Evolutionary conservation across 805 yeast species (phyloP).

Genomic region (Saccharomycopsis sp.): DNA sequence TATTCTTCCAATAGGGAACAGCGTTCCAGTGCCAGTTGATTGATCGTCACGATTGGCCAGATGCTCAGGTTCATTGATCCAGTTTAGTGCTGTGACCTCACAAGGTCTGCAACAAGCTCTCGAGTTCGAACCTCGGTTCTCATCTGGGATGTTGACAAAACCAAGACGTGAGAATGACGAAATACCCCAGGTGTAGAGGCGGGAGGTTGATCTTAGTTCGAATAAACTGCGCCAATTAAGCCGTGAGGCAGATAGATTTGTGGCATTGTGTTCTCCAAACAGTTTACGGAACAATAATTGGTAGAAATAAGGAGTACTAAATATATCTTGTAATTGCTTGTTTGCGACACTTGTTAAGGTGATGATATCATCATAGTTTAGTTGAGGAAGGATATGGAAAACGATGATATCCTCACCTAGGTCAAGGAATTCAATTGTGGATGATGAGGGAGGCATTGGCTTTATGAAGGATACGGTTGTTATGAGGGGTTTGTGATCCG

Average conservation of each 20-base stretch:
- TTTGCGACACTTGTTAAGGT: neutral
- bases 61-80: too few relatives aligned
- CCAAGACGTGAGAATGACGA: conserved; percentile 9
- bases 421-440: neutral
- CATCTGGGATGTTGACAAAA: neutral
- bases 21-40: too few relatives aligned
- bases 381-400: conserved; percentile 13
- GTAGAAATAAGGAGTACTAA: conserved; percentile 6
- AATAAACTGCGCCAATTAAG: conserved; percentile 11
- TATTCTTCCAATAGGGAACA: too few relatives aligned
- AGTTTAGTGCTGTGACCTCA: neutral
- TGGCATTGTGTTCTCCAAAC: conserved; percentile 9
- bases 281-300: conserved; percentile 10
- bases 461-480: too few relatives aligned
- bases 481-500: too few relatives aligned
- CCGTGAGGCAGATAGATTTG: neutral
- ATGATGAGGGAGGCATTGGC: too few relatives aligned
- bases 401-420: conserved; percentile 13
- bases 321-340: neutral
- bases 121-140: neutral
- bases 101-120: neutral
- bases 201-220: neutral
- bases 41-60: too few relatives aligned
- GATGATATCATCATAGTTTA: conserved; percentile 9
- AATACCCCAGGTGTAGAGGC: conserved; percentile 14